phyloP scores from a whole-genome alignment of 139 green algal genomes.

The Chlorella sp. region DNA sequence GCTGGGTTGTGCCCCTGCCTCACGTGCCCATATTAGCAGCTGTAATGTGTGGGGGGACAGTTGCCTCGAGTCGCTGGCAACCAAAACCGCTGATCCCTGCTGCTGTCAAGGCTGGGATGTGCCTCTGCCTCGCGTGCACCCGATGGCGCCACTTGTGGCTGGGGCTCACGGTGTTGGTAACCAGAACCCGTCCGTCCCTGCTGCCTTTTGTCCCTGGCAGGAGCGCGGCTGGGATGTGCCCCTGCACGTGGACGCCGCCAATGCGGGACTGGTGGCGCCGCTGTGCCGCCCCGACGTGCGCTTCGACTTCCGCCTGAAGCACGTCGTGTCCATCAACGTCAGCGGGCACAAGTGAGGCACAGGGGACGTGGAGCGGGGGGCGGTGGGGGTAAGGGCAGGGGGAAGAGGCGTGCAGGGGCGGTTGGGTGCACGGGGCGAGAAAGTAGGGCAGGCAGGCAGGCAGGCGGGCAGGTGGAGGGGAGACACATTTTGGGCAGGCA shows the following conservation, averaged over 20 bases:
- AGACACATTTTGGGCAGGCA: background rate
- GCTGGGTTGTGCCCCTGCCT: too few species aligned
- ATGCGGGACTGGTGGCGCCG: conserved; percentile 53
- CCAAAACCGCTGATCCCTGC: too few species aligned
- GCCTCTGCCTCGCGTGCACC: too few species aligned
- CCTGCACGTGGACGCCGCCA: conserved; percentile 73
- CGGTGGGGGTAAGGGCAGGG: background rate
- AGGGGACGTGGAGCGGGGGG: background rate
- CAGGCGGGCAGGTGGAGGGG: too few species aligned
- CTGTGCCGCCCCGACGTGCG: conserved; percentile 52
- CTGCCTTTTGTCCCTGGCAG: background rate
- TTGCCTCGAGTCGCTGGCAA: too few species aligned
- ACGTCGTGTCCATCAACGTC: conserved; percentile 72
- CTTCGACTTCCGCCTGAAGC: conserved; percentile 67
- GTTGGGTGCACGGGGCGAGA: background rate
- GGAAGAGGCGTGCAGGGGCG: background rate
- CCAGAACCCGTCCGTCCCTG: too few species aligned
- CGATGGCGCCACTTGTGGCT: too few species aligned
- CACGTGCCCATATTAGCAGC: too few species aligned
- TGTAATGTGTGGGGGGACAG: too few species aligned
- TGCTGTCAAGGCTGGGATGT: too few species aligned
- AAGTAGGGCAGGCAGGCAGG: background rate
- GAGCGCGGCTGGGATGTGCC: conserved; percentile 55
- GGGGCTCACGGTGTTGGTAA: too few species aligned
- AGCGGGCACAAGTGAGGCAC: conserved; percentile 55